Base-by-base conservation (phyloP, 768 basidiomycete genomes). In the Suillus fuscotomentosus region DNA sequence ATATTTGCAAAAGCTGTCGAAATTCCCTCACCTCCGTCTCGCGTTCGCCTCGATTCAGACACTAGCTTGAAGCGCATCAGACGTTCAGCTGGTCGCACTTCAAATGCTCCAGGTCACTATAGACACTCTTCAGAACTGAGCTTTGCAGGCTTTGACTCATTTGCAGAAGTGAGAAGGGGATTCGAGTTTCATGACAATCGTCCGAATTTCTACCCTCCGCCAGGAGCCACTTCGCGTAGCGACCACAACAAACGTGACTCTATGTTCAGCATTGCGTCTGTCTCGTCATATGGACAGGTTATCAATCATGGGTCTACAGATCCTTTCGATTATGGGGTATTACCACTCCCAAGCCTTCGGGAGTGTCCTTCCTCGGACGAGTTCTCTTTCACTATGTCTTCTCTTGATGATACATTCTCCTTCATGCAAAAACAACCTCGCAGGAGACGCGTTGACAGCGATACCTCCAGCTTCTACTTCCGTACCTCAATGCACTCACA, bases 391-490 rank as follows among this genome's bases (percentile, higher is more conserved):
- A 83, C 86, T 1, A 82, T 84, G 77, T 81, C 81, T 6, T 72
- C 79, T 1, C 80, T 91, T 8, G 90, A 92, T 45, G 90, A 92
- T 64, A 92, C 90, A 0, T 92, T 93, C 73, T 85, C 85, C 0
- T 92, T 89, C 80, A 71, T 82, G 27, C 75, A 72, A 56, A 68
- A 69, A 27, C 75, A 76, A 60, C 72, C 72, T 2, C 80, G 73
- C 31, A 82, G 84, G 39, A 78, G 73, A 50, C 84, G 91, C 11
- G 85, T 90, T 14, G 91, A 89, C 38, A 92, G 89, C 62, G 90
- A 93, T 68, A 83, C 87, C 0, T 91, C 90, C 0, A 91, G 88
- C 71, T 92, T 91, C 77, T 92, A 90, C 69, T 90, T 89, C 83
- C 75, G 70, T 59, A 50, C 41, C 2, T 78, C 82, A 3, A 64